Percentiles rank a stretch among this genome's conserved stretches.
These are phyloP conservation scores for Zymoseptoria ardabiliae DNA, from an alignment of 2,329 filamentous ascomycete genomes.

Conservation along the genomic window DNA sequence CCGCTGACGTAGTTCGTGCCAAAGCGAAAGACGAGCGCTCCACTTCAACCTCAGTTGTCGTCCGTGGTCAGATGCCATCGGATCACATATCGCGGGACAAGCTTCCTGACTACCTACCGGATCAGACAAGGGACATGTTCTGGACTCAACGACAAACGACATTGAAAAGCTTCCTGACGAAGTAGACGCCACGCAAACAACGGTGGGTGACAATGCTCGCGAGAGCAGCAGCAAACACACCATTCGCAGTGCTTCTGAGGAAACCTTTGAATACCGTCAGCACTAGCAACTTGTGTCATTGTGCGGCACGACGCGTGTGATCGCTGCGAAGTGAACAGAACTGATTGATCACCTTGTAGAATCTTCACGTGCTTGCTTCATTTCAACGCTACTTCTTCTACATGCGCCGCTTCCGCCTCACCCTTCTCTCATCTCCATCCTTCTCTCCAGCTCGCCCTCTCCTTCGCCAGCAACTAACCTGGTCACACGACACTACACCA, in stretches of 20 bases:
- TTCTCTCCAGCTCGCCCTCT: neutral
- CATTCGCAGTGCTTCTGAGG: neutral
- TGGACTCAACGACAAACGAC: no score
- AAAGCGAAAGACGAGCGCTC: neutral
- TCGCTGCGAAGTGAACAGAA: neutral
- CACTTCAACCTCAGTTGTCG: neutral
- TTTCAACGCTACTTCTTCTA: neutral
- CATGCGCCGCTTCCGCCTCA: neutral
- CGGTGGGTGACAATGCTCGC: neutral
- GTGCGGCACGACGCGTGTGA: neutral
- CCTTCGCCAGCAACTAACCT: neutral
- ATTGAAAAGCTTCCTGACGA: neutral
- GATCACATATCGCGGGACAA: neutral
- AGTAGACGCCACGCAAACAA: neutral
- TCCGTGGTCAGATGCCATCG: neutral
- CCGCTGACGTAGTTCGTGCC: neutral
- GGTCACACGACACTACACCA: neutral
- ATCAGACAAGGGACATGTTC: no score
- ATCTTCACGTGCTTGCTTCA: neutral
- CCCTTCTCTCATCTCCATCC: neutral
- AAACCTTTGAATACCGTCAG: neutral
- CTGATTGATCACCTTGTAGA: neutral
- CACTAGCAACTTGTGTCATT: neutral
- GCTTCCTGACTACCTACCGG: no score
- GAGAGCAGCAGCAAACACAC: neutral